Evolutionary conservation across 192 early-diverging fungal species (phyloP), one percentile per base, ranked within the genome.

Genomic region (Backusella macrospora): DNA sequence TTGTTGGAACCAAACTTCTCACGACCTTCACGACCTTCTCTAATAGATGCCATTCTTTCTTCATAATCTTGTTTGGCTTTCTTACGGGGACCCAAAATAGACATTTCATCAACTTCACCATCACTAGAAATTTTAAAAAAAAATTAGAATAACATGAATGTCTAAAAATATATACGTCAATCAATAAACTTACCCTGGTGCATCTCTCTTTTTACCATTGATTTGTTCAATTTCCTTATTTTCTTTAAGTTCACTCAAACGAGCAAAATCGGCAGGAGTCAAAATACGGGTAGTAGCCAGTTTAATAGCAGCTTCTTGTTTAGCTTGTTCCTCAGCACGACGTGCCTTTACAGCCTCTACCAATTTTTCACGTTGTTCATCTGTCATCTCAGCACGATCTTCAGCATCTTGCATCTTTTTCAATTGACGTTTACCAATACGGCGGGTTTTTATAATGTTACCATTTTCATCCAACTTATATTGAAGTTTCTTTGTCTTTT

Each of bases 41-140:
- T 83, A 77, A 97, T 93, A n/a, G 92, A 89, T 42, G 89, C 91
- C 79, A 96, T 83, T 76, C 96, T 90, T 70, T 94, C 93, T 68
- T 95, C 95, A 85, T 99, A 96, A 48, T 94, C 95, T 75, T 93
- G 87, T 86, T 98, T 99, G 39, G 90, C 84, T 73, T 90, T 92
- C 84, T 91, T 93, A 68, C 92, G 86, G 38, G 85, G 88, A 62
- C 85, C 85, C 12, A 86, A 74, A 74, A 90, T 87, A 10, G 79
- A 75, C 55, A 62, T 62, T 26, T 80, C 85, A 72, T 84, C 76
- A 10, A 88, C 75, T 73, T 77, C 46, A 73, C 68, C 67, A 3
- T 62, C 44, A 65, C 38, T 12, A 10, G 45, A 13, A 18, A 63
- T 42, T 8, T 12, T 13, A 39, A 46, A 18, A 21, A 59, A 59